Conservation (phyloP, 306 rosid species). For the Medicago ruthenica region DNA sequence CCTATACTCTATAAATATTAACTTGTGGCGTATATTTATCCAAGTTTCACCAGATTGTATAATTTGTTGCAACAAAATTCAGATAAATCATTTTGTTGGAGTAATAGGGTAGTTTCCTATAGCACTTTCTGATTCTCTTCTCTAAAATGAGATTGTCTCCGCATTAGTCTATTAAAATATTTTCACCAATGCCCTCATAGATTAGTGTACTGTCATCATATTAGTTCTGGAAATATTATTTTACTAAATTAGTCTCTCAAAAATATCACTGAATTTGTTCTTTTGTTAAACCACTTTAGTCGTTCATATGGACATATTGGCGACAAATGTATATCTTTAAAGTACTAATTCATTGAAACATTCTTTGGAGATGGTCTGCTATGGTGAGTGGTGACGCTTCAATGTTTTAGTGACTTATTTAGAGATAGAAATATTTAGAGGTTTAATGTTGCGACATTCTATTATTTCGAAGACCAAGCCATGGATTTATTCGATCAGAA, state of each 20-base stretch:
- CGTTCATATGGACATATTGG: not conserved
- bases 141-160: not conserved
- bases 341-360: not conserved
- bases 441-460: not conserved
- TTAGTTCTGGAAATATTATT: not conserved
- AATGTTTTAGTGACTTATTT: not conserved
- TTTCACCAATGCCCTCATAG: not conserved
- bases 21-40: not conserved
- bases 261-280: not conserved
- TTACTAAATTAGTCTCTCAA: not conserved
- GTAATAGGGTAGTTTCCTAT: slow-evolving; percentile 1
- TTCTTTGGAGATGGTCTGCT: not conserved
- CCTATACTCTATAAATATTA: not conserved
- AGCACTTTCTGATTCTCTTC: not conserved
- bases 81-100: not conserved
- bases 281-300: not conserved
- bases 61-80: not conserved
- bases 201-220: not conserved
- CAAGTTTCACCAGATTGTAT: slow-evolving; percentile 7
- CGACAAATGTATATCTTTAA: not conserved
- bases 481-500: not conserved
- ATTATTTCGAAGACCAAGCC: not conserved
- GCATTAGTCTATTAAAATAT: not conserved
- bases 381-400: not conserved
- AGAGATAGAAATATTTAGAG: not conserved